Base-by-base conservation (phyloP, 306 rosid genomes). In the Lablab purpureus region DNA sequence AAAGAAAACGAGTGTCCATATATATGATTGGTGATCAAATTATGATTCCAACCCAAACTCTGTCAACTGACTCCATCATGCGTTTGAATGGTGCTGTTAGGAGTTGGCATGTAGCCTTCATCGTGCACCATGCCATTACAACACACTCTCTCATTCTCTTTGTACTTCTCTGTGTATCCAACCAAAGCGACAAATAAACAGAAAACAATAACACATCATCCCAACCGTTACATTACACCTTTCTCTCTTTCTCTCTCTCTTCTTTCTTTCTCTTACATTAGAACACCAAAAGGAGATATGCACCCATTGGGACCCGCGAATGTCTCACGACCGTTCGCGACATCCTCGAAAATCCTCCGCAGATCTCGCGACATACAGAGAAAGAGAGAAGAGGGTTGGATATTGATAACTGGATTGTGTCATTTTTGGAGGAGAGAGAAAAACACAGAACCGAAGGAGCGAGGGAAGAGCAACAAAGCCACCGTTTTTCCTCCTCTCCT, bases 251-350 rank as follows among this genome's bases (percentile, higher is more conserved):
- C 21, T 54, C 21, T 12, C 1, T 19, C 21, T 43, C 10, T 41
- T 11, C 49, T 43, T 54, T 51, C 84, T 67, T 68, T 71, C 80
- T 80, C 81, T 80, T 70, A 51, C 76, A 15, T 21, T 40, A 23
- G 65, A 77, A 69, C 67, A 65, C 72, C 79, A 63, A 71, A 77
- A 79, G 81, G 75, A 75, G 78, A 91, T 50, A n/a, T 69, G 85
- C 75, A 69, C 27, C 77, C 68, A 75, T 86, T 84, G 50, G 91
- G 96, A 81, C 92, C 93, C 93, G 87, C 89, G 87, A 88, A 77
- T 88, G 82, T 72, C 82, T 84, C 85, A 2, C 91, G 92, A 81
- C 85, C 88, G 68, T 84, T 89, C 84, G 28, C 86, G 18, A 59
- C 69, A 76, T 80, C 73, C 47, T 76, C 77, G 80, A 50, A 65